Conservation (phyloP, 441 rosid species). For the Macaranga tanarius region DNA sequence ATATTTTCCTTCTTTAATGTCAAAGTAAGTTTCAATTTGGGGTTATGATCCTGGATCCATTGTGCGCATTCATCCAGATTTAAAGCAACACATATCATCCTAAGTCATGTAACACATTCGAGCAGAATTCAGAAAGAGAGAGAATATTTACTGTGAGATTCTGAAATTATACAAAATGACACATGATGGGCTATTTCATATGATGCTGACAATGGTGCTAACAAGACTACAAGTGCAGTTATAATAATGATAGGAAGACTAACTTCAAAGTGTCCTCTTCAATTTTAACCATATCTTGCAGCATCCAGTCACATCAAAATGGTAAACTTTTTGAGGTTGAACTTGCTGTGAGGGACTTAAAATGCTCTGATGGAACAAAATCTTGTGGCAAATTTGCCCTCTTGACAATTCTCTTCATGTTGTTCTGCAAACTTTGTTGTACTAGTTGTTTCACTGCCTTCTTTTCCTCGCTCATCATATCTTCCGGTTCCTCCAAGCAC, state of each 20-base stretch:
- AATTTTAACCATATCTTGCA: slow-evolving; percentile 9
- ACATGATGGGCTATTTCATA: slow-evolving; percentile 22
- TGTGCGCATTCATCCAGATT: neutral
- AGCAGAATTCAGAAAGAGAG: slow-evolving; percentile 1
- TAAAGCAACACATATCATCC: slow-evolving; percentile 4
- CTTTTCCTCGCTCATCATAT: slow-evolving; percentile 94
- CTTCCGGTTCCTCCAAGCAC: slow-evolving; percentile 50
- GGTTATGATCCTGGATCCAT: neutral
- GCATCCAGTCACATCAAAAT: slow-evolving; percentile 50
- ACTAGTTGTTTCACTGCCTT: slow-evolving; percentile 94
- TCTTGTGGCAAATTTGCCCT: slow-evolving; percentile 97
- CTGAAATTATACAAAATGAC: slow-evolving; percentile 10
- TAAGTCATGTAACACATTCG: neutral
- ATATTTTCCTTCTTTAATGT: neutral
- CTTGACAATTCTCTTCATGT: slow-evolving; percentile 94
- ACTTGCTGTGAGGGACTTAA: slow-evolving; percentile 77
- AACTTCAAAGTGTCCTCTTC: slow-evolving; percentile 32
- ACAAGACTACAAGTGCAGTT: slow-evolving; percentile 7
- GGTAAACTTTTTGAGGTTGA: slow-evolving; percentile 96
- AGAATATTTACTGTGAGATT: slow-evolving; percentile 17
- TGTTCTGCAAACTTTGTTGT: slow-evolving; percentile 92
- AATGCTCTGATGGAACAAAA: slow-evolving; percentile 90
- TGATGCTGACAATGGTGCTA: slow-evolving; percentile 25
- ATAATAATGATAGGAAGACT: slow-evolving; percentile 34
- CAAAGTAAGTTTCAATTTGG: neutral